Evolutionary conservation across 768 basidiomycete genomes (phyloP).

Genomic region (Pulveroboletus frians): DNA sequence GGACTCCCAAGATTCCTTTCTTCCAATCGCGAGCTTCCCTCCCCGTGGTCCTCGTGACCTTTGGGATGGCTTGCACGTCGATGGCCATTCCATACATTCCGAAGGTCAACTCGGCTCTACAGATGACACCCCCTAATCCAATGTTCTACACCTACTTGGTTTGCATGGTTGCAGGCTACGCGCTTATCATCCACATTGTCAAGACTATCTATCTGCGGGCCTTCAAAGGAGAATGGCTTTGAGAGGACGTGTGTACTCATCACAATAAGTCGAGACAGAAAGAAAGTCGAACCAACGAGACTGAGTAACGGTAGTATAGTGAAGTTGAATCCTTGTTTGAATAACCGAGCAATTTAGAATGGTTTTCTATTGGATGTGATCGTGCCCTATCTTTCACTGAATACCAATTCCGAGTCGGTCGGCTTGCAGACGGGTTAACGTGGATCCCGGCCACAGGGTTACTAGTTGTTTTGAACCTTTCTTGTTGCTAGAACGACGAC

Average conservation of each 20-base stretch:
- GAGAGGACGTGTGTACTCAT: not conserved
- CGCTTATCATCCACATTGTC: constrained; percentile 23
- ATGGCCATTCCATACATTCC: constrained; percentile 33
- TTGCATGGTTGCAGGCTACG: constrained; percentile 19
- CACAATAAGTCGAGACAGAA: not conserved
- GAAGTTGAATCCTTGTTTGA: not conserved
- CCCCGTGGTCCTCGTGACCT: constrained; percentile 25
- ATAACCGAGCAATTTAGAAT: not conserved
- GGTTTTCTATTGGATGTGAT: not conserved
- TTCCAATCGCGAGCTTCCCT: constrained; percentile 29
- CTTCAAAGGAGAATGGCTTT: constrained; percentile 31
- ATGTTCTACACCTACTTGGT: constrained; percentile 27
- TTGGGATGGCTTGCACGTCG: constrained; percentile 28
- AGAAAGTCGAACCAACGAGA: not conserved
- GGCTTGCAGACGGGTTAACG: not conserved
- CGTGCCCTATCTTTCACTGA: not conserved
- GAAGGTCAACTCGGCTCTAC: constrained; percentile 26
- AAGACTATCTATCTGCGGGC: constrained; percentile 24
- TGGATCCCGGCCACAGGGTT: not conserved
- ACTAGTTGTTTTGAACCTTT: not conserved
- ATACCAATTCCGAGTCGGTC: not conserved
- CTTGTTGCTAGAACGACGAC: not conserved
- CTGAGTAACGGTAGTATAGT: not conserved
- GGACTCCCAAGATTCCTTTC: constrained; percentile 29
- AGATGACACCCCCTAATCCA: constrained; percentile 25